A percentile compares a stretch with the other conserved stretches of the same genome.
phyloP scores from a whole-genome alignment of 1,284 basidiomycete species.

The Papiliotrema laurentii region DNA sequence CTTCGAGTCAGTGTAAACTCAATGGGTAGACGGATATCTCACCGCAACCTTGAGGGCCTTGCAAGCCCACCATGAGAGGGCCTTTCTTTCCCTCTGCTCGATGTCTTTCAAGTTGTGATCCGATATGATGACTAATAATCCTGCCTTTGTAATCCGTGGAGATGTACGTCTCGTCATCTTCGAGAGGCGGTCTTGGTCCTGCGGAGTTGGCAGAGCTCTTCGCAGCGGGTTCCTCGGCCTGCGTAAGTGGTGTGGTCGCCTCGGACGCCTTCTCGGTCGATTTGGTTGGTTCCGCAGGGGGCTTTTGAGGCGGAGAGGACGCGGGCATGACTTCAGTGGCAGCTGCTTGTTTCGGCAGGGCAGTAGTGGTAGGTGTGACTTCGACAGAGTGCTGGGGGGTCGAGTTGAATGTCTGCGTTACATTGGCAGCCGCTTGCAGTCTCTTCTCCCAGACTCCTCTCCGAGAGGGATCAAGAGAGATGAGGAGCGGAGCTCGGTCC shows the following conservation, averaged over 20 bases:
- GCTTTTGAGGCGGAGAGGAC: no score
- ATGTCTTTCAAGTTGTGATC: slow-evolving; percentile 18
- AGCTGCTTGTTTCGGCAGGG: not conserved
- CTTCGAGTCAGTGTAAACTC: slow-evolving; percentile 5
- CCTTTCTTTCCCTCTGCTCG: slow-evolving; percentile 9
- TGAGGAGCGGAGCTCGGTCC: slow-evolving; percentile 26
- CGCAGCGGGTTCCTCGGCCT: not conserved
- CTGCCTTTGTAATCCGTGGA: slow-evolving; percentile 37
- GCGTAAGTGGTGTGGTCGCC: not conserved
- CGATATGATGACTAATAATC: slow-evolving; percentile 31
- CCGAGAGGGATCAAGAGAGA: slow-evolving; percentile 34
- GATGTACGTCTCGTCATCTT: slow-evolving; percentile 22
- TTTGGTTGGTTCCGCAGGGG: not conserved
- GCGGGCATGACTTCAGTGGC: not conserved
- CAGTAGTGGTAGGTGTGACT: not conserved
- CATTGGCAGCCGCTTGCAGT: slow-evolving; percentile 1
- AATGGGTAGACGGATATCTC: not conserved
- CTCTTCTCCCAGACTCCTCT: slow-evolving; percentile 26
- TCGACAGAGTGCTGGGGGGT: not conserved
- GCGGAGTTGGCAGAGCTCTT: not conserved
- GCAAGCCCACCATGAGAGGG: slow-evolving; percentile 32
- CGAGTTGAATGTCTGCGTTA: not conserved
- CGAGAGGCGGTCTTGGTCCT: slow-evolving; percentile 8
- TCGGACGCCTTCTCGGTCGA: not conserved
- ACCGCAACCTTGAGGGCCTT: slow-evolving; percentile 35